Conservation (phyloP, 805 yeast genomes). For the Schizosaccharomyces osmophilus region DNA sequence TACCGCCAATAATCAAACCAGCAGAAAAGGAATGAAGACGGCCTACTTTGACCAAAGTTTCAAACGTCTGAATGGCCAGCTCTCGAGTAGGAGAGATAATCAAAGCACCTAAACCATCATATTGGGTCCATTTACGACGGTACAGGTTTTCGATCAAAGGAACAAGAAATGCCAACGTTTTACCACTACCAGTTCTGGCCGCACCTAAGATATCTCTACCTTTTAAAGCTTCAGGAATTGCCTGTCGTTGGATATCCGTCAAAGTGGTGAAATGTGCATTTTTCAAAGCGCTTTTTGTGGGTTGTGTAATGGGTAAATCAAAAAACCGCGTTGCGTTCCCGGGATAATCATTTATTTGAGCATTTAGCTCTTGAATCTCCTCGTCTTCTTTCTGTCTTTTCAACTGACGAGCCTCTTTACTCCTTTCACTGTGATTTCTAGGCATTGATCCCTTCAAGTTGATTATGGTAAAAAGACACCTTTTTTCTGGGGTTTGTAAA, state of each 20-base stretch:
- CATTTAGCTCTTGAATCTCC: neutral
- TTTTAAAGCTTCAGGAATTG: slow-evolving; percentile 53
- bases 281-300: slow-evolving; percentile 17
- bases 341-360: neutral
- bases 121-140: slow-evolving; percentile 47
- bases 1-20: slow-evolving; percentile 82
- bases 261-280: slow-evolving; percentile 54
- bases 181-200: slow-evolving; percentile 79
- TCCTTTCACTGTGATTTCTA: neutral
- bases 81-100: slow-evolving; percentile 85
- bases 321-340: neutral
- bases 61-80: slow-evolving; percentile 71
- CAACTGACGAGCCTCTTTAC: neutral
- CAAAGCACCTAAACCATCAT: slow-evolving; percentile 73
- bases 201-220: slow-evolving; percentile 68
- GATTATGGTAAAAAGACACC: no score
- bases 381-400: neutral
- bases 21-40: slow-evolving; percentile 54
- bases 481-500: no score
- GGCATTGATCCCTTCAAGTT: neutral
- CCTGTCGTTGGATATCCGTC: slow-evolving; percentile 66
- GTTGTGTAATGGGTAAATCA: neutral
- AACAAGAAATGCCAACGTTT: slow-evolving; percentile 62
- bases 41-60: slow-evolving; percentile 65
- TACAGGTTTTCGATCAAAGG: slow-evolving; percentile 36